Conservation (phyloP, 2,329 filamentous ascomycete species). For the Sporothrix brasiliensis region DNA sequence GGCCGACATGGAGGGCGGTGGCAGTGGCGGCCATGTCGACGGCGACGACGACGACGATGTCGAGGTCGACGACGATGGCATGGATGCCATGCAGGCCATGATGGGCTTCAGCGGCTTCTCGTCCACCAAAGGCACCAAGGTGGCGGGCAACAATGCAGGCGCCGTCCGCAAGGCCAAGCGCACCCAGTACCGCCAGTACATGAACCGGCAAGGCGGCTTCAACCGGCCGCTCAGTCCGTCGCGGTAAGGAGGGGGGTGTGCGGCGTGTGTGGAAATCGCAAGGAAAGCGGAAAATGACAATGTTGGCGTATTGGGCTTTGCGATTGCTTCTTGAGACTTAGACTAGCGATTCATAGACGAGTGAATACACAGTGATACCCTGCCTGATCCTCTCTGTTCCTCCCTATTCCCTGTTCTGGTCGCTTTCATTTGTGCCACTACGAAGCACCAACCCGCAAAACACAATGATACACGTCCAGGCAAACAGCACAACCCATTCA, state of each 20-base stretch:
- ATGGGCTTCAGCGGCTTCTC: conserved; percentile 91
- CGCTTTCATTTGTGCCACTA: no score
- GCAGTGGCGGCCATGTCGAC: conserved; percentile 29
- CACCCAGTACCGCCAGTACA: conserved; percentile 94
- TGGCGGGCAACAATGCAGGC: conserved; percentile 82
- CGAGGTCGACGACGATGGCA: conserved; percentile 65
- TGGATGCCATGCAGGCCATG: conserved; percentile 75
- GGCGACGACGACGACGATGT: conserved; percentile 55
- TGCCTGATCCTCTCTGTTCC: neutral
- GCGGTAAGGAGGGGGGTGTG: conserved; percentile 39
- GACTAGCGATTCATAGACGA: conserved; percentile 11
- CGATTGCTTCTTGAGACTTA: neutral
- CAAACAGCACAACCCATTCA: neutral
- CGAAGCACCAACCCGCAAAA: no score
- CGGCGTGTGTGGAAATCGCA: neutral
- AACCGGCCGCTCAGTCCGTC: conserved; percentile 72
- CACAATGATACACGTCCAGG: no score
- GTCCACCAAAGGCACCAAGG: conserved; percentile 84
- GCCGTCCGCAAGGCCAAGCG: conserved; percentile 90
- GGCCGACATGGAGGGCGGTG: neutral
- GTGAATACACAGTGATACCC: conserved; percentile 22
- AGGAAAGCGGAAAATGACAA: neutral
- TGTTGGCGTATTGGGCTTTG: neutral
- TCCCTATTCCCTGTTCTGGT: neutral
- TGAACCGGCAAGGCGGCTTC: conserved; percentile 83